Base-by-base conservation (phyloP, 1,139 yeast species). In the Ashbya aceris region DNA sequence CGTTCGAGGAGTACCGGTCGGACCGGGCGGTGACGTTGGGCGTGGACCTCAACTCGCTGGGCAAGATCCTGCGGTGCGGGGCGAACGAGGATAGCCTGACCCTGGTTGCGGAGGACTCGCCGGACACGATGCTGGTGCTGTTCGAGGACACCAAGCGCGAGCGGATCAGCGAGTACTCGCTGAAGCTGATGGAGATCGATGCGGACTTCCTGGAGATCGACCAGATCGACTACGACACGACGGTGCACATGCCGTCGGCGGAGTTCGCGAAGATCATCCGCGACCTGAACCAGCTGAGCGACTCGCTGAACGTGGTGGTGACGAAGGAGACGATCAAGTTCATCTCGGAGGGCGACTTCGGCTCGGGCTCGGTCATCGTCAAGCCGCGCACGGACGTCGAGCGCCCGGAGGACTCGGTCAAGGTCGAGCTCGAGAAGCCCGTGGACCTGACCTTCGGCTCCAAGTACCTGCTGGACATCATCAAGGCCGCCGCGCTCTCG, bases 141-240 rank as follows among this genome's bases (percentile, higher is more conserved):
- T 89, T 91, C 61, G 98, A 91, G 70, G 96, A 89, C 65, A 77
- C 83, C 55, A 79, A 77, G 66, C 85, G 79, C 66, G 97, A 89
- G 61, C 77, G 95, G 62, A 84, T 91, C 50, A 83, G 95, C 50
- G 97, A 91, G 69, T 91, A 85, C 67, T 77, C 84, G 45, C 74
- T 93, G 62, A 87, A 89, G 65, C 75, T 91, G 62, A 87, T 91
- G 96, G 95, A 91, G 61, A 86, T 91, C 55, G 98, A 91, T 62
- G 85, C 95, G 49, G 97, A 91, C 61, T 86, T 85, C 68, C 76
- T 91, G 60, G 82, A 85, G 56, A 85, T 91, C 61, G 98, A 94
- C 55, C 97, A 87, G 55, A 80, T 87, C 77, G 95, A 86, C 50
- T 84, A 84, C 64, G 93, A 85, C 59, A 79, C 94, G 40, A 81